Percentiles rank a stretch among this genome's conserved stretches.
phyloP scores from a whole-genome alignment of 148 eudicot genomes.

The Rhododendron henanense region DNA sequence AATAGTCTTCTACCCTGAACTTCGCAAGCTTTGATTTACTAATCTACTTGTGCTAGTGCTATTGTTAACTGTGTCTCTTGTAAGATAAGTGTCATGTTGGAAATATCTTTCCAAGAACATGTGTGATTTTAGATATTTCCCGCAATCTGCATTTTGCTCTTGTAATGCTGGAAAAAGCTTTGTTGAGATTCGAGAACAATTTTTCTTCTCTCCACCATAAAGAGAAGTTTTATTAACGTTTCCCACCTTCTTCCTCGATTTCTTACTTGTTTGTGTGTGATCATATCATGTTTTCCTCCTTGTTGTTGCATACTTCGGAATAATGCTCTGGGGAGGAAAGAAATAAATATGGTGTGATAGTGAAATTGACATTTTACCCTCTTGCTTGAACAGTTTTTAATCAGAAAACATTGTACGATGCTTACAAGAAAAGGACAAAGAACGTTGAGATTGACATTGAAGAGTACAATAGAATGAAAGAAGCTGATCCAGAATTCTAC shows the following conservation, averaged over 20 bases:
- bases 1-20: not conserved
- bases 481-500: slow-evolving; percentile 92
- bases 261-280: not conserved
- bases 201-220: not conserved
- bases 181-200: not conserved
- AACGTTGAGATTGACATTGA: slow-evolving; percentile 64
- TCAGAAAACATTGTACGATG: slow-evolving; percentile 77
- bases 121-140: not conserved
- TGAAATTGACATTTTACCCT: not conserved
- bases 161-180: not conserved
- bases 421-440: slow-evolving; percentile 91
- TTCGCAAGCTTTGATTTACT: not conserved
- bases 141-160: no score
- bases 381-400: slow-evolving; percentile 71
- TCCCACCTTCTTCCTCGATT: not conserved
- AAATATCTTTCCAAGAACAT: not conserved
- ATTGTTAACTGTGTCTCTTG: not conserved
- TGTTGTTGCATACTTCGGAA: not conserved
- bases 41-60: not conserved
- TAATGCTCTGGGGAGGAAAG: not conserved
- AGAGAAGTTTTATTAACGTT: not conserved
- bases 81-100: not conserved
- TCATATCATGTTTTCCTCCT: not conserved
- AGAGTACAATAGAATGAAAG: slow-evolving; percentile 82
- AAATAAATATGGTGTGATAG: not conserved